phyloP scores from a whole-genome alignment of 2,329 filamentous ascomycete species.

The Aspergillus aculeatinus region DNA sequence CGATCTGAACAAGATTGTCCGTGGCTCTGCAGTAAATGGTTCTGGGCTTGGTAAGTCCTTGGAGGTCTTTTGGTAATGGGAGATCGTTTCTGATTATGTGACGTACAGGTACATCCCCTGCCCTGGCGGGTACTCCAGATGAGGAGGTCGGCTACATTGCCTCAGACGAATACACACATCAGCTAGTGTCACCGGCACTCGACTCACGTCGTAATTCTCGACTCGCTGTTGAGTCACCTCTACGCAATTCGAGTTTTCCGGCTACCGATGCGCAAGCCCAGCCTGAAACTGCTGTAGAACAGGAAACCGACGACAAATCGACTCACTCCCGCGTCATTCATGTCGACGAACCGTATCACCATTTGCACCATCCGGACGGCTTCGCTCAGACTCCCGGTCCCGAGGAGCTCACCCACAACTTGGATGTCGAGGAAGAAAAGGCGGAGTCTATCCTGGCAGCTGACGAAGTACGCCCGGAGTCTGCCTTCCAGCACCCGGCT shows the following conservation, averaged over 20 bases:
- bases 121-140: conserved; percentile 72
- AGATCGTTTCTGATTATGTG: conserved; percentile 9
- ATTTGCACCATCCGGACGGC: conserved; percentile 46
- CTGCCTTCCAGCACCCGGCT: conserved; percentile 72
- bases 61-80: background rate
- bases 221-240: conserved; percentile 51
- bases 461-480: conserved; percentile 74
- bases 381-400: conserved; percentile 51
- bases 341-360: conserved; percentile 64
- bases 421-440: conserved; percentile 55
- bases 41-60: conserved; percentile 52
- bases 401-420: conserved; percentile 48
- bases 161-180: conserved; percentile 77
- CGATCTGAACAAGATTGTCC: conserved; percentile 86
- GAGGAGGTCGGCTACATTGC: conserved; percentile 90
- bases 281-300: background rate
- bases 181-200: conserved; percentile 66
- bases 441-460: conserved; percentile 80
- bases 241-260: conserved; percentile 52
- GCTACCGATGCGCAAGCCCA: conserved; percentile 46
- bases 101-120: conserved; percentile 61
- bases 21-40: conserved; percentile 59
- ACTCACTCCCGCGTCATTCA: conserved; percentile 61
- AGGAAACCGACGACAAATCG: conserved; percentile 11
- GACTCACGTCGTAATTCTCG: conserved; percentile 45